Base-by-base conservation (phyloP, 306 rosid species). In the Lagenaria siceraria region DNA sequence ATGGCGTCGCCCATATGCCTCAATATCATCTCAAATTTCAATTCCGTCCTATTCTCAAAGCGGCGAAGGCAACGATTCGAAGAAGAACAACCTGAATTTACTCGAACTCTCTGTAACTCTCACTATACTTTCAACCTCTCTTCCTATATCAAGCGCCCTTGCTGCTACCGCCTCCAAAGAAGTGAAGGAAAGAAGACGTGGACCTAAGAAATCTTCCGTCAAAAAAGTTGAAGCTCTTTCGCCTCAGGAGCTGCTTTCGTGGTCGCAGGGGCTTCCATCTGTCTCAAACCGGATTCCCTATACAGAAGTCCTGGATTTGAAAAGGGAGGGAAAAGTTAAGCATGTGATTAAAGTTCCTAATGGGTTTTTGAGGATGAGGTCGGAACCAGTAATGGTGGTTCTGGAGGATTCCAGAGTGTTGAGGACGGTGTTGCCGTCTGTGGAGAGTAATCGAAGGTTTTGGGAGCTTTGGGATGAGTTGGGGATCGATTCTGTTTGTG, bases 231-330 rank as follows among this genome's bases (percentile, higher is more conserved):
- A 92, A 77, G 84, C 92, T 55, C 42, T 92, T n/a, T 81, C 98
- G 22, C 85, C 86, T 12, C 88, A 92, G 83, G 96, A 92, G 75
- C 89, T 95, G 52, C 76, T 86, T 49, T 78, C 88, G 4, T 95
- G 98, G 98, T 58, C 83, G 4, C 77, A 82, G 49, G 96, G 97
- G 0, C 91, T 95, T 24, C 98, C 98, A 17, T 9, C 83, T 25
- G 89, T 95, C 77, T 84, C 92, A 2, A 88, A 87, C 54, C 92
- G 97, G 17, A 83, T 95, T 77, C 97, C 97, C 14, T 92, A 92
- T 81, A 92, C 92, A 4, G 86, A 89, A 68, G 40, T 95, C 1
- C 31, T 84, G 25, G 93, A 87, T 29, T 75, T 95, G 63, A 82
- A 60, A 76, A 85, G 78, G n/a, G 65, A 80, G 10, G 96, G 91